phyloP scores from a whole-genome alignment of 371 early-diverging fungal species.

The Lichtheimia hyalospora region DNA sequence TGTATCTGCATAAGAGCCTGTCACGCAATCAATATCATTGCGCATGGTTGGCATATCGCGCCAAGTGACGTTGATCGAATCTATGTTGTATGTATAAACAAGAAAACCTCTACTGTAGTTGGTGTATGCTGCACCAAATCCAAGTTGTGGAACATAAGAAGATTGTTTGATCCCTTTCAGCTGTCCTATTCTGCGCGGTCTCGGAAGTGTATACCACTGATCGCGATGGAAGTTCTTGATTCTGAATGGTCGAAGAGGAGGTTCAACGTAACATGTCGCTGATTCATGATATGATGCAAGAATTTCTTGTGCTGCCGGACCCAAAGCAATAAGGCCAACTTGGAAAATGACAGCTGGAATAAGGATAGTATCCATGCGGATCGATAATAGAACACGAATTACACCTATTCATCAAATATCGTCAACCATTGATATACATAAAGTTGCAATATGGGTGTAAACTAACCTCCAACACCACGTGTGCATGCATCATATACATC shows the following conservation, averaged over 20 bases:
- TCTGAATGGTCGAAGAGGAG: background rate
- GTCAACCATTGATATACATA: background rate
- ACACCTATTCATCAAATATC: conserved; percentile 9
- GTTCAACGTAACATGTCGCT: too few relatives aligned
- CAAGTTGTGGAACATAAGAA: background rate
- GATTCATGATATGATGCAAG: background rate
- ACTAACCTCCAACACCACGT: conserved; percentile 24
- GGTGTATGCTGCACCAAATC: background rate
- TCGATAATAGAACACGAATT: conserved; percentile 4
- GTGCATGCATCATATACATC: conserved; percentile 32
- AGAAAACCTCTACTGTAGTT: background rate
- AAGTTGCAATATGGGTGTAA: background rate
- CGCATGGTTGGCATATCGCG: conserved; percentile 1
- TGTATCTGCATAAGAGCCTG: conserved; percentile 3
- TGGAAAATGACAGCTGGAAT: conserved; percentile 25
- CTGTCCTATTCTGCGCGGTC: too few relatives aligned
- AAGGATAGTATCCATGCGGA: conserved; percentile 20
- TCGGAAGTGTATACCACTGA: too few relatives aligned
- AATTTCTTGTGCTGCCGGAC: conserved; percentile 23
- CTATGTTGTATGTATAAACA: background rate
- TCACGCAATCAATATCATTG: conserved; percentile 1
- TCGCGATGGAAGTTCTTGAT: too few relatives aligned
- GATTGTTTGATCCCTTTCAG: background rate
- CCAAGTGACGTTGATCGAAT: background rate
- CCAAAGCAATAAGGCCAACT: conserved; percentile 20